Evolutionary conservation across 2,329 filamentous ascomycete genomes (phyloP), one percentile per base, ranked within the genome.

Genomic region (Leptographium procerum): DNA sequence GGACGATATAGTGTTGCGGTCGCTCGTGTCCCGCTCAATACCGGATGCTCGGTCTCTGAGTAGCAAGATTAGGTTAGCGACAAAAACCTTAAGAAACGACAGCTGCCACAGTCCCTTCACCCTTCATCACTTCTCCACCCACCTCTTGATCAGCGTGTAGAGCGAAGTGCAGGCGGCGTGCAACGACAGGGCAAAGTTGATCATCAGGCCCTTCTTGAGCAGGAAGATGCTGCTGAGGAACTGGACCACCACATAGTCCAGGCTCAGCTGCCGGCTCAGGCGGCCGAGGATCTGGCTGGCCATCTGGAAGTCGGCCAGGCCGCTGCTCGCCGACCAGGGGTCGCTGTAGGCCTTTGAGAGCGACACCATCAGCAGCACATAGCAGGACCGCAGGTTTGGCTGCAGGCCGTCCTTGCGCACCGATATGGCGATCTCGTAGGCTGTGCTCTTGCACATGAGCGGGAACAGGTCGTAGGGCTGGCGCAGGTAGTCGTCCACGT

Each of bases 391-490:
- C 54, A 56, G 36, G 24, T 48, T 29, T 6, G 43, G 8, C 10
- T 36, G 14, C 40, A 56, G 19, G 28, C 40, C 54, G 31, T 19
- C 54, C 2, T 31, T 22, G 4, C 40, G 22, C 19, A 56, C 54
- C 11, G 40, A 24, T 2, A 48, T 22, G 40, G 16, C 28, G 1
- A 33, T 34, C 31, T 48, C 28, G 24, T 34, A 48, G 13, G 43
- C 54, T 4, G 36, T 16, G 54, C 24, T 56, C 54, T 48, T 56
- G 54, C 54, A 56, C 54, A 56, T 56, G 28, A 56, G 29, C n/a
- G 54, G 54, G 14, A 48, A 56, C 26, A 24, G 16, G 4, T 43
- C 22, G 28, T 56, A 56, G 33, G 54, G 40, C 16, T 14, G n/a
- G 7, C 54, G 26, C 9, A 56, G 16, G 40, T 56, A 56, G 43